Base-by-base conservation (phyloP, 2,329 filamentous ascomycete genomes). In the Talaromyces sp. region DNA sequence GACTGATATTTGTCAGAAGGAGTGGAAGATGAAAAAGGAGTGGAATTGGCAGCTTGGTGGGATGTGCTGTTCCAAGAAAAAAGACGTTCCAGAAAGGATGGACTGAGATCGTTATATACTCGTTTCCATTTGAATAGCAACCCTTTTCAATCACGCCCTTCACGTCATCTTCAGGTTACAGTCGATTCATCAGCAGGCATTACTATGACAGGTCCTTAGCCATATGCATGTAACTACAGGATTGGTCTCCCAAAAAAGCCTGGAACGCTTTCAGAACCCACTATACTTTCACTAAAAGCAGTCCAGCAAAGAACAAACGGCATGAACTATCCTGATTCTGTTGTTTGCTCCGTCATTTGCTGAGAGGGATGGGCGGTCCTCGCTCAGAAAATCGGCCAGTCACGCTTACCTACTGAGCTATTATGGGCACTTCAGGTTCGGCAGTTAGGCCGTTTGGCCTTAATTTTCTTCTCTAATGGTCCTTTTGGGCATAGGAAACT, bases 131-230 rank as follows among this genome's bases (percentile, higher is more conserved):
- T 37, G 22, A 33, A 43, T 58, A 27, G 37, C 13, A 59, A 43
- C 22, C 39, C 48, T 39, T 54, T 52, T 41, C 33, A 19, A 33
- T 8, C 35, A 31, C 45, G 22, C 60, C 35, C 5, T 54, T 54
- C 35, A 62, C 10, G 35, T 54, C 47, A 62, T 54, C 47, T 10
- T 54, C 61, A 57, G 61, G 61, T 63, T 63, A 57, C 61, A 63
- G 22, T 57, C 50, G 19, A n/a, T 19, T 3, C 50, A 57, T 63
- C 48, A 63, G 61, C 61, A 48, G 7, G 8, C 6, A 33, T n/a
- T 24, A 27, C 47, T 57, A 57, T 48, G 19, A 48, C 31, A 35
- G 35, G 48, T 22, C 19, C 14, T 47, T 57, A 14, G 39, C 31
- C 7, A n/a, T 57, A 35, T 41, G 24, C 50, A 63, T 63, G 39